Evolutionary conservation across 192 early-diverging fungal genomes (phyloP), one percentile per base, ranked within the genome.

Genomic region (Phlyctochytrium bullatum): DNA sequence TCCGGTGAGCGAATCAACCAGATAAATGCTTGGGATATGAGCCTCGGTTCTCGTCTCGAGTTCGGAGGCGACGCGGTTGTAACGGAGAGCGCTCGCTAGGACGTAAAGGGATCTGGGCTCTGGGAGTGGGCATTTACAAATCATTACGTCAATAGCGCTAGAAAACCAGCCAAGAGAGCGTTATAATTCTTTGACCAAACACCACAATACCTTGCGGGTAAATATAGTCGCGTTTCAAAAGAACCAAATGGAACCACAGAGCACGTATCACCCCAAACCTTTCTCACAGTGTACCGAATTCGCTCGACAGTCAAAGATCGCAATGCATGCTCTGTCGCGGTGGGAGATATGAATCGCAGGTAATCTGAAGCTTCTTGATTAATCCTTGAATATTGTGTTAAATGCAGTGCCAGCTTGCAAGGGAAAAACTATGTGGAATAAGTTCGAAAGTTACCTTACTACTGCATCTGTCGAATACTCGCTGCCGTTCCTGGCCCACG

Each of bases 21-120:
- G 88, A 74, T 98, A 97, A 66, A 98, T 88, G 62, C 97, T 94
- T 1, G 94, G 96, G 3, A 98, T 93, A 59, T 90, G 85, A 27
- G 91, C 91, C 50, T 82, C 76, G 6, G 77, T 61, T 67, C 93
- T 91, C 2, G 88, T 81, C 40, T 85, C 76, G 28, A 86, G 75
- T 28, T 71, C 68, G 0, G 31, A 52, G 3, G 74, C 77, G 12
- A 91, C 78, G 0, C 76, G 75, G 0, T 66, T 36, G 1, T 73
- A 59, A 25, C 78, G 64, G 28, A 95, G 61, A 23, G 71, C 78
- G 6, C 64, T 57, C 0, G 80, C 78, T 40, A 93, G 52, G 27
- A 68, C 67, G 30, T 78, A 71, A n/a, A 92, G 59, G 30, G 67
- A 67, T n/a, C n/a, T n/a, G n/a, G 64, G 72, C 12, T 40, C 12